A percentile compares a stretch with the other conserved stretches of the same genome.
Conservation (phyloP, 805 yeast genomes). For the Kodamaea hsintzibuensis region DNA sequence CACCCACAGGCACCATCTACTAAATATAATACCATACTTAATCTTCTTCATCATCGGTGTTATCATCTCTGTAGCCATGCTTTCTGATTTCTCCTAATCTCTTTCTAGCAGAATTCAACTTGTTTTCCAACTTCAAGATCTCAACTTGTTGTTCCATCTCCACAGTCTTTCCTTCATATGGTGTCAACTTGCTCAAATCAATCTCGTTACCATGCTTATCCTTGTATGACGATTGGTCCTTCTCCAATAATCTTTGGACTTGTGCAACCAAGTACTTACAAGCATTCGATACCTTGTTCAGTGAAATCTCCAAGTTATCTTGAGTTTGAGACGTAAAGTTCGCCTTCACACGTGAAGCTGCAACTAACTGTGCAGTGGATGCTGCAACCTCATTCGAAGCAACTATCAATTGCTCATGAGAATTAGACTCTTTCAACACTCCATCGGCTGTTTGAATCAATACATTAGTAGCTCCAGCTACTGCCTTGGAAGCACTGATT, state of each 20-base stretch:
- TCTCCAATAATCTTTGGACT: slow-evolving; percentile 60
- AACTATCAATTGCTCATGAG: slow-evolving; percentile 82
- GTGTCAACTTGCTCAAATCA: slow-evolving; percentile 67
- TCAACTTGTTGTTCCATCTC: slow-evolving; percentile 95
- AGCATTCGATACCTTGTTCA: slow-evolving; percentile 70
- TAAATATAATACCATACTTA: neutral
- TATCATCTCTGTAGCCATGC: slow-evolving; percentile 69
- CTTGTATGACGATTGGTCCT: slow-evolving; percentile 18
- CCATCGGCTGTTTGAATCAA: slow-evolving; percentile 87
- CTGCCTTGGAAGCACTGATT: slow-evolving; percentile 84
- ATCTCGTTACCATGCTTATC: slow-evolving; percentile 38
- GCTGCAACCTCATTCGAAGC: slow-evolving; percentile 92
- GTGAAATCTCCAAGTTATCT: slow-evolving; percentile 66
- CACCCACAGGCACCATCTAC: no score
- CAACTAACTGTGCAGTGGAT: slow-evolving; percentile 87
- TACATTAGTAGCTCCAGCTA: slow-evolving; percentile 79
- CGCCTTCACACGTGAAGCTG: slow-evolving; percentile 87
- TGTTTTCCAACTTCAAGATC: slow-evolving; percentile 78
- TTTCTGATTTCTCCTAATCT: slow-evolving; percentile 83
- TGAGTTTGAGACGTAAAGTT: slow-evolving; percentile 74
- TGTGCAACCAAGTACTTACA: slow-evolving; percentile 70
- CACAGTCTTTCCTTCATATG: slow-evolving; percentile 79
- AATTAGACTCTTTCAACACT: slow-evolving; percentile 58
- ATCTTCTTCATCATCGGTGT: slow-evolving; percentile 49
- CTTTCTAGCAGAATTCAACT: slow-evolving; percentile 70